Evolutionary conservation across 1,284 basidiomycete species (phyloP), one percentile per base, ranked within the genome.

Genomic region (Moesziomyces aphidis): DNA sequence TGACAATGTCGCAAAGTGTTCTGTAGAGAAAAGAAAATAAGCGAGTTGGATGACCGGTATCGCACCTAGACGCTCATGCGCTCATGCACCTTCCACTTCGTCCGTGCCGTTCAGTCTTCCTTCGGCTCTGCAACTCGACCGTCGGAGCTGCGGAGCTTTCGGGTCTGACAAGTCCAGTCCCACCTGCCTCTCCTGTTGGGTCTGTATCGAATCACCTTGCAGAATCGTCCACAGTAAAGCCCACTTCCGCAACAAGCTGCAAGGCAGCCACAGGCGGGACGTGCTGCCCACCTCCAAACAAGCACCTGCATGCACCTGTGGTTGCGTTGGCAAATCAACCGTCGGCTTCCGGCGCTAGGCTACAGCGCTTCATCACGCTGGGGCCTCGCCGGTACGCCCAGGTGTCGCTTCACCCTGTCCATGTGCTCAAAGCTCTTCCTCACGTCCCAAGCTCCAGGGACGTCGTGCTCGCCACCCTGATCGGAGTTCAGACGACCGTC

Each of bases 71-170:
- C 15, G 39, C 19, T 17, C 39, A 19, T 17, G 39, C 17, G 39
- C 39, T 17, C 39, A 19, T 42, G 39, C 39, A 42, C 19, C 39
- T 19, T 42, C 17, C 39, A 19, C 39, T 19, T 17, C 39, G 15
- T 17, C 19, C 19, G 39, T 19, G 39, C 17, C 19, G 39, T 19
- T 17, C 17, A 17, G 17, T 42, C 17, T 23, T 53, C 34, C 22
- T 19, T 50, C 49, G 50, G 26, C 51, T 55, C 34, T 50, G 42
- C 34, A 49, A 39, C 23, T 39, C 39, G 44, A 66, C 53, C 64
- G 50, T 61, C 64, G 64, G 64, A 61, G 64, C 57, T 67, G 64
- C 64, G 54, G 26, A 46, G 62, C 24, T 9, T 34, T 42, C n/a
- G 26, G 11, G 31, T 34, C 31, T 10, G 11, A 34, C 9, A 34